These are phyloP conservation scores for Aspergillus sp. DNA, from an alignment of 2,329 filamentous ascomycete species.

Conservation along the genomic window DNA sequence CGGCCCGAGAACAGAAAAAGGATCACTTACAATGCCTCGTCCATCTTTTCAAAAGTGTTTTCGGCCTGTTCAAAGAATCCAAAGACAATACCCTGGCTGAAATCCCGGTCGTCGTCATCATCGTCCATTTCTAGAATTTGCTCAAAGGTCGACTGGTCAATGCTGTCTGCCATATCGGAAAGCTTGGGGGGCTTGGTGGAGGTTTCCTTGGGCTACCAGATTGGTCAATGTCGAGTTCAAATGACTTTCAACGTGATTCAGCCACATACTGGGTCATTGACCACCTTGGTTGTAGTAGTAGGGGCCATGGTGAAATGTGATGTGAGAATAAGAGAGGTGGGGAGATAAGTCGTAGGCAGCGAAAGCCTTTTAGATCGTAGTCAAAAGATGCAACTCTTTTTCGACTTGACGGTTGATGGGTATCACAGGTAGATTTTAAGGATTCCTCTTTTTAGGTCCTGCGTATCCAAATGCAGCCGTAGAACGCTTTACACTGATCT, in stretches of 20 bases:
- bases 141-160: slow-evolving; percentile 77
- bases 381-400: too few species aligned
- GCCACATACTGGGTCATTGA: slow-evolving; percentile 19
- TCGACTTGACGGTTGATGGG: too few species aligned
- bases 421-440: too few species aligned
- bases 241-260: too few species aligned
- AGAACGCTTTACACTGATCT: too few species aligned
- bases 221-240: slow-evolving; percentile 4
- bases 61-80: slow-evolving; percentile 92
- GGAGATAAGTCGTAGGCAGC: too few species aligned
- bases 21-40: slow-evolving; percentile 69
- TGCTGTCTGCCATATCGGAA: slow-evolving; percentile 65
- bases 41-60: slow-evolving; percentile 80
- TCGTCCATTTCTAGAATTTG: slow-evolving; percentile 99
- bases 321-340: too few species aligned
- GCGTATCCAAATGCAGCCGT: too few species aligned
- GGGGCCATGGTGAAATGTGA: slow-evolving; percentile 18
- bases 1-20: slow-evolving; percentile 1
- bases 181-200: slow-evolving; percentile 45
- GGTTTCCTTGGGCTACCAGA: slow-evolving; percentile 41
- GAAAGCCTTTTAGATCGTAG: too few species aligned
- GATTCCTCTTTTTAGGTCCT: too few species aligned
- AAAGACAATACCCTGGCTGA: slow-evolving; percentile 81
- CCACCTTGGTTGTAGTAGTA: slow-evolving; percentile 21
- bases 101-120: slow-evolving; percentile 80